Base-by-base conservation (phyloP, 1,284 basidiomycete genomes). In the Veloboletus limbatus region DNA sequence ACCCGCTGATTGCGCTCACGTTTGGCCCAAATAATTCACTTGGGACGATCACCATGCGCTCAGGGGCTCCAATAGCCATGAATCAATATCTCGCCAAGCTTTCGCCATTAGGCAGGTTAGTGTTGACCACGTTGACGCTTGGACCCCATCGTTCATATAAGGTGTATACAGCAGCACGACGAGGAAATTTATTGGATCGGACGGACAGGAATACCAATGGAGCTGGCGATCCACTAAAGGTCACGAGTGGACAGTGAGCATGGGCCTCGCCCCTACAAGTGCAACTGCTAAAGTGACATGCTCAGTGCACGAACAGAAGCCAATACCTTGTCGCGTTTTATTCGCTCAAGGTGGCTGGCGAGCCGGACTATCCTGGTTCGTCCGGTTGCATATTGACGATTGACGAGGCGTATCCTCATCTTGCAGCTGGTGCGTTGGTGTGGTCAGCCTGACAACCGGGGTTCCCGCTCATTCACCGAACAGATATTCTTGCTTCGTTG, bases 331-430 rank as follows among this genome's bases (percentile, higher is more conserved):
- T 84, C 24, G 78, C 82, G 0, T 76, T 74, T 49, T 85, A 84
- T 59, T 75, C 71, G 55, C 69, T 80, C 47, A 81, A 80, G 51
- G 60, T 71, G 14, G 65, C 73, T 0, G 76, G 75, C 21, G 81
- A 83, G 55, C 78, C 79, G 4, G 69, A 70, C 16, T 82, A 82
- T 53, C 40, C 44, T 6, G 58, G 63, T 36, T 81, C 79, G 1
- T 81, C 79, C 6, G 80, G 81, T 3, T 79, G 78, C 47, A 75
- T 76, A 64, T 64, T 85, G 44, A 79, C 76, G 22, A 71, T 85
- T n/a, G 79, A 81, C 34, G 82, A 85, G 51, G 67, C 70, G 14
- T 83, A 75, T 44, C 72, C 70, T 5, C 69, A 77, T 45, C 67
- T 84, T 40, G 75, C 75, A 26, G 68, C 69, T 45, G 82, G 82